A percentile compares a stretch with the other conserved stretches of the same genome.
Conservation (phyloP, 2,329 filamentous ascomycete species). For the Penicillium thymicola region DNA sequence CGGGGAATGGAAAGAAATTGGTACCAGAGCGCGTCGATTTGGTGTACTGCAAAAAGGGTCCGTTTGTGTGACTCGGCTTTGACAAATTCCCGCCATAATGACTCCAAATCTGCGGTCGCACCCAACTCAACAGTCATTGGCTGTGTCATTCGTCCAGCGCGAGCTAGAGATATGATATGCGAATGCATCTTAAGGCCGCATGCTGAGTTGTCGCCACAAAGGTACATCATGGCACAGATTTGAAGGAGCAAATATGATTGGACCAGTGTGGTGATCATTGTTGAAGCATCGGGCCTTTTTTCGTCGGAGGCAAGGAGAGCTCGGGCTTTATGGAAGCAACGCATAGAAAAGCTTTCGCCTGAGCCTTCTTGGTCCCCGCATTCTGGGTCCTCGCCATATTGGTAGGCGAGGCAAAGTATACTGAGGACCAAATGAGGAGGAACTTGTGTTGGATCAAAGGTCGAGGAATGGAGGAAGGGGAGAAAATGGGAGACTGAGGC, state of each 20-base stretch:
- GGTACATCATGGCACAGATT: slow-evolving; percentile 45
- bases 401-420: slow-evolving; percentile 41
- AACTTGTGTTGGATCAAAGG: slow-evolving; percentile 30
- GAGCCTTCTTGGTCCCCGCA: slow-evolving; percentile 23
- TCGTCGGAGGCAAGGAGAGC: slow-evolving; percentile 24
- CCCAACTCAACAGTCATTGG: slow-evolving; percentile 18
- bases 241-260: slow-evolving; percentile 43
- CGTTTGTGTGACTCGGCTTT: slow-evolving; percentile 42
- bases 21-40: slow-evolving; percentile 46
- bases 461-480: slow-evolving; percentile 39
- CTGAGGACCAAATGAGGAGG: slow-evolving; percentile 31
- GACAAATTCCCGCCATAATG: slow-evolving; percentile 42
- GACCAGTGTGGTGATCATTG: slow-evolving; percentile 28
- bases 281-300: slow-evolving; percentile 6
- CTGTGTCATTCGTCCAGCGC: slow-evolving; percentile 37
- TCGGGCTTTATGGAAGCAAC: slow-evolving; percentile 36
- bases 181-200: slow-evolving; percentile 42
- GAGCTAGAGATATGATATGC: slow-evolving; percentile 40
- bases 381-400: slow-evolving; percentile 41
- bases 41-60: slow-evolving; percentile 44
- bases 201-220: slow-evolving; percentile 37
- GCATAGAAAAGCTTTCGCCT: slow-evolving; percentile 28
- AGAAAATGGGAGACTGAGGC: slow-evolving; percentile 37
- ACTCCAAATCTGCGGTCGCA: slow-evolving; percentile 33
- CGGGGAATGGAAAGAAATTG: slow-evolving; percentile 37